Percentiles rank a stretch among this genome's conserved stretches.
phyloP scores from a whole-genome alignment of 805 yeast species.

The Kodamaea leandrae region DNA sequence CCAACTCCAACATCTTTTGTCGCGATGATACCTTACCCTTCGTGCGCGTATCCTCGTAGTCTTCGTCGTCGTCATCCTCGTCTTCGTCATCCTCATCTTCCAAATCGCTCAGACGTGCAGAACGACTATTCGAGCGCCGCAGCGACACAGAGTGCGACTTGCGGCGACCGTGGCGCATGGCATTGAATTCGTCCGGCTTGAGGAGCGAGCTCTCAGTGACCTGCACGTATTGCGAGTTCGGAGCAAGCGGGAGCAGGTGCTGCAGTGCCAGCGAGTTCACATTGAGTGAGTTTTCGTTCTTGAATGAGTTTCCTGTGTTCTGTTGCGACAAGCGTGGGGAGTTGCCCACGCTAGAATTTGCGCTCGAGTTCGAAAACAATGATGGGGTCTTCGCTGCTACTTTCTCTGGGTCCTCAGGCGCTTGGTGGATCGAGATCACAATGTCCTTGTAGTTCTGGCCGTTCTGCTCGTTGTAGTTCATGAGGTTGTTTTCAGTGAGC shows the following conservation, averaged over 20 bases:
- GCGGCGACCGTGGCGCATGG: slow-evolving; percentile 43
- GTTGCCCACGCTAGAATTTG: slow-evolving; percentile 29
- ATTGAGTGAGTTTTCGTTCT: slow-evolving; percentile 7
- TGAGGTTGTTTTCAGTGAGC: slow-evolving; percentile 18
- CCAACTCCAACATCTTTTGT: slow-evolving; percentile 65
- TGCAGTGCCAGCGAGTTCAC: slow-evolving; percentile 7
- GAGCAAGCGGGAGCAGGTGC: slow-evolving; percentile 12
- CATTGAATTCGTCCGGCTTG: slow-evolving; percentile 38
- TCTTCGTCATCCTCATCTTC: slow-evolving; percentile 22
- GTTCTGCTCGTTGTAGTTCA: slow-evolving; percentile 16
- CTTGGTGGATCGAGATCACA: slow-evolving; percentile 21
- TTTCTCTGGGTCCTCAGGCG: slow-evolving; percentile 43
- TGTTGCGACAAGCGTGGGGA: slow-evolving; percentile 29
- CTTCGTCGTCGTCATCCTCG: slow-evolving; percentile 11
- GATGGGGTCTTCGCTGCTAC: slow-evolving; percentile 51
- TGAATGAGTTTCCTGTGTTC: slow-evolving; percentile 12
- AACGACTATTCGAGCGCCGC: slow-evolving; percentile 21
- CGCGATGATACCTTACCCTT: slow-evolving; percentile 29
- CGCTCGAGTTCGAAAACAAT: slow-evolving; percentile 50
- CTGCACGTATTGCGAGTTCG: slow-evolving; percentile 14
- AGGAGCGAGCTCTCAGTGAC: slow-evolving; percentile 13
- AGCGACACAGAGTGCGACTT: slow-evolving; percentile 27
- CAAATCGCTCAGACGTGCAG: slow-evolving; percentile 18
- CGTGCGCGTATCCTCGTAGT: slow-evolving; percentile 11
- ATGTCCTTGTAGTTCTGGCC: slow-evolving; percentile 11